These are phyloP conservation scores for Pseudogymnoascus sp. DNA, from an alignment of 2,329 filamentous ascomycete genomes.

Conservation along the genomic window DNA sequence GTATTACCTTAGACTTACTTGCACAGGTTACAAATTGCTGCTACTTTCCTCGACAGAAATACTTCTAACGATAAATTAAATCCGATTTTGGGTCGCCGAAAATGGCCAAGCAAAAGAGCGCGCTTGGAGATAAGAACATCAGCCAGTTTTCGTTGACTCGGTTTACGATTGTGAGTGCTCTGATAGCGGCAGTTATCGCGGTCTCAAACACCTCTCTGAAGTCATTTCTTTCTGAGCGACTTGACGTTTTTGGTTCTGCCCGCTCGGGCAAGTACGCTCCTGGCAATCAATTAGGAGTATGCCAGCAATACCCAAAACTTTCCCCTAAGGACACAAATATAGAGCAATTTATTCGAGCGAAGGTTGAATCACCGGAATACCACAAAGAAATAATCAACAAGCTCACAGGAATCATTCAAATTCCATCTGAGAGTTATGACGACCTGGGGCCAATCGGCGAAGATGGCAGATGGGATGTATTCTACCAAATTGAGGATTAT, in stretches of 20 bases:
- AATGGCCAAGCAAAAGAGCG: neutral
- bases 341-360: neutral
- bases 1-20: neutral
- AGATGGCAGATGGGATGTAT: conserved; percentile 44
- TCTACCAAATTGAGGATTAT: conserved; percentile 39
- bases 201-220: neutral
- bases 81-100: neutral
- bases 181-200: neutral
- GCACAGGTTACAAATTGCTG: neutral
- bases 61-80: neutral
- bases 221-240: neutral
- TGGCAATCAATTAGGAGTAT: neutral
- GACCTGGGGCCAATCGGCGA: conserved; percentile 43
- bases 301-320: neutral
- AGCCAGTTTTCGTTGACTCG: neutral
- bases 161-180: neutral
- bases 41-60: neutral
- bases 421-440: conserved; percentile 46
- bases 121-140: neutral
- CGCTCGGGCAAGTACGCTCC: neutral
- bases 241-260: neutral
- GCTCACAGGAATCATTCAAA: conserved; percentile 35
- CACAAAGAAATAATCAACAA: conserved; percentile 2
- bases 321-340: neutral
- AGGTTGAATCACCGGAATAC: conserved; percentile 4